Evolutionary conservation across 108 stramenopile genomes (phyloP).

Genomic region (Cyclostephanos invisitatus): DNA sequence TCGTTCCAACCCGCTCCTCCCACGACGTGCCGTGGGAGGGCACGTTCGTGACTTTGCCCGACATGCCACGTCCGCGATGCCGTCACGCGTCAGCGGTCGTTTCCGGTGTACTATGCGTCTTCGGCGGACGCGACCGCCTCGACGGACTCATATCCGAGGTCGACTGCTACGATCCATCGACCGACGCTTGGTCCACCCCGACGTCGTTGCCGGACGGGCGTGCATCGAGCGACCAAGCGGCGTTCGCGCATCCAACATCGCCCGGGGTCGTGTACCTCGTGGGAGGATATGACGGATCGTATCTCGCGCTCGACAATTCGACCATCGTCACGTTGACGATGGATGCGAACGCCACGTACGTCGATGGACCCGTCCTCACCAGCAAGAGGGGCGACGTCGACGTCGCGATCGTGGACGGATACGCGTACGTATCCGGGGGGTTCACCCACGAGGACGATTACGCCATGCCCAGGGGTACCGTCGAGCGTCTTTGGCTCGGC

Average conservation of each 20-base stretch:
- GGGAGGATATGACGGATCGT: conserved; percentile 63
- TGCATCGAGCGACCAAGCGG: conserved; percentile 50
- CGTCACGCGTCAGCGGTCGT: conserved; percentile 56
- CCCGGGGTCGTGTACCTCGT: conserved; percentile 47
- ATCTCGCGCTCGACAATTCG: conserved; percentile 40
- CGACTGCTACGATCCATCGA: conserved; percentile 61
- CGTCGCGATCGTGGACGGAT: conserved; percentile 15
- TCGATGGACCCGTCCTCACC: background rate
- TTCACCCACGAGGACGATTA: conserved; percentile 59
- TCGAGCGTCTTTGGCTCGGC: conserved; percentile 50
- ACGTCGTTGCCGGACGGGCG: conserved; percentile 41
- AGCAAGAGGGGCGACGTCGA: conserved; percentile 2
- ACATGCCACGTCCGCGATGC: conserved; percentile 55
- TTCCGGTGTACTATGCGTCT: conserved; percentile 34
- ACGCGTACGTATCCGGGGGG: conserved; percentile 61
- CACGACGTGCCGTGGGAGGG: conserved; percentile 10
- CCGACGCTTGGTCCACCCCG: conserved; percentile 57
- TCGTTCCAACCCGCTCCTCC: conserved; percentile 18
- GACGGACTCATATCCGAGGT: conserved; percentile 55
- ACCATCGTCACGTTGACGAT: conserved; percentile 17
- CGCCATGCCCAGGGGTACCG: conserved; percentile 47
- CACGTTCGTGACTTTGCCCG: conserved; percentile 31
- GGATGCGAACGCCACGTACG: background rate
- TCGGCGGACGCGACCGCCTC: conserved; percentile 54
- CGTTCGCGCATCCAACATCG: conserved; percentile 18